Evolutionary conservation across 1,139 yeast genomes (phyloP), one percentile per base, ranked within the genome.

Genomic region (Kluyveromyces marxianus): DNA sequence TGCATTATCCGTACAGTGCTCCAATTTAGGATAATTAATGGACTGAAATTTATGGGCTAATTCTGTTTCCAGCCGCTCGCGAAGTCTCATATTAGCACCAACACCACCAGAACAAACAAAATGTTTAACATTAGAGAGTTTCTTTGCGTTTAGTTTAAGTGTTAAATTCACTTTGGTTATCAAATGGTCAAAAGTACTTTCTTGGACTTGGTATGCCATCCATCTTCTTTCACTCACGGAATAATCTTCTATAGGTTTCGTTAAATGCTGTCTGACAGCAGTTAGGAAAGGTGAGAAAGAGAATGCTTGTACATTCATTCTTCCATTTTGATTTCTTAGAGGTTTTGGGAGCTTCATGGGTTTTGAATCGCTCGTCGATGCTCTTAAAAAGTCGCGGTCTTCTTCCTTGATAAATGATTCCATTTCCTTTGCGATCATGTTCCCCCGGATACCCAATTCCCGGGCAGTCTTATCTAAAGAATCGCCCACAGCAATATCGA

Each of bases 71-170:
- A 88, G 67, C 63, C 75, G 72, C 4, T 60, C 49, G 42, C 97
- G 69, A 24, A 92, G 69, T 25, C 71, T 65, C 42, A 60, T 50
- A 58, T 89, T 92, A 1, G 96, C 82, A 0, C 94, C 95, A 1
- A 92, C 97, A 4, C 98, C 98, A 5, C 98, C 98, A 0, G 97
- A 84, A 49, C 90, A 79, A 1, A 92, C 85, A 54, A 90, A 75
- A 52, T 79, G 78, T 26, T 66, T 62, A 4, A 79, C 77, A 2
- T 69, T 71, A 1, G 52, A 50, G 27, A 79, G 66, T 48, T 70
- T 69, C 1, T 70, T 69, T 31, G 67, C 66, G 50, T 76, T 72
- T 45, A 69, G 62, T 28, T 56, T 55, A 2, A 81, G 54, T 0
- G 83, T 78, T 3, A 81, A 67, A 48, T 75, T 72, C 2, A 85